Conservation (phyloP, 495 filamentous ascomycete species). For the Chaetomium fimeti region DNA sequence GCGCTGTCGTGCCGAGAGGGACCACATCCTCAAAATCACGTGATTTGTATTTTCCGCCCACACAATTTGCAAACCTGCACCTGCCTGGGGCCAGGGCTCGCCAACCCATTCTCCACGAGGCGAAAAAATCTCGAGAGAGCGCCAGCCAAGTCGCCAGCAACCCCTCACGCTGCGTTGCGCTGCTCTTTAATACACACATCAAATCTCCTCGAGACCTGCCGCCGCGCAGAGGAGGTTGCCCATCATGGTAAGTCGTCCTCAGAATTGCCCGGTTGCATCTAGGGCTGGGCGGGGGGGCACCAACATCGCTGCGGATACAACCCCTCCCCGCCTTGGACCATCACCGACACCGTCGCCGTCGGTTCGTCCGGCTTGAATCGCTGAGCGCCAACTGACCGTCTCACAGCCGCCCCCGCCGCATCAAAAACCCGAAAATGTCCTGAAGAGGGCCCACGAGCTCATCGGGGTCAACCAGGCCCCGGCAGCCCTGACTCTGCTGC, state of each 20-base stretch:
- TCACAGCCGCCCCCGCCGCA: constrained; percentile 91
- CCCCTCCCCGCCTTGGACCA: constrained; percentile 17
- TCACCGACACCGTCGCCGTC: constrained; percentile 18
- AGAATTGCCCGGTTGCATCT: not conserved
- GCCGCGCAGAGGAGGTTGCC: constrained; percentile 41
- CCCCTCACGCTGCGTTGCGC: constrained; percentile 33
- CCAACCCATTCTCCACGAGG: constrained; percentile 36
- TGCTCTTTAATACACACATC: constrained; percentile 23
- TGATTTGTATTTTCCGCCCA: constrained; percentile 38
- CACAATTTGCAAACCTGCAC: constrained; percentile 36
- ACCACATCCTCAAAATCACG: constrained; percentile 24
- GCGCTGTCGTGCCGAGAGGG: not conserved
- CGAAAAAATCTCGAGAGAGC: constrained; percentile 39
- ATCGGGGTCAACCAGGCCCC: constrained; percentile 92
- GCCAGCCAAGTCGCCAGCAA: constrained; percentile 39
- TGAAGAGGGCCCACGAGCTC: constrained; percentile 97
- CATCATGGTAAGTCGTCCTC: constrained; percentile 41
- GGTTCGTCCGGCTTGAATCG: not conserved
- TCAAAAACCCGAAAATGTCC: constrained; percentile 97
- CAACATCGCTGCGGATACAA: constrained; percentile 7
- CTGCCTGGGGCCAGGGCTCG: constrained; percentile 30
- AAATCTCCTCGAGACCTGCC: constrained; percentile 36
- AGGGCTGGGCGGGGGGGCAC: not conserved
- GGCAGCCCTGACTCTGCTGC: constrained; percentile 89
- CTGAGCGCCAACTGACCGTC: constrained; percentile 6